Evolutionary conservation across 768 basidiomycete genomes (phyloP), one percentile per base, ranked within the genome.

Genomic region (Cyclocybe cylindracea): DNA sequence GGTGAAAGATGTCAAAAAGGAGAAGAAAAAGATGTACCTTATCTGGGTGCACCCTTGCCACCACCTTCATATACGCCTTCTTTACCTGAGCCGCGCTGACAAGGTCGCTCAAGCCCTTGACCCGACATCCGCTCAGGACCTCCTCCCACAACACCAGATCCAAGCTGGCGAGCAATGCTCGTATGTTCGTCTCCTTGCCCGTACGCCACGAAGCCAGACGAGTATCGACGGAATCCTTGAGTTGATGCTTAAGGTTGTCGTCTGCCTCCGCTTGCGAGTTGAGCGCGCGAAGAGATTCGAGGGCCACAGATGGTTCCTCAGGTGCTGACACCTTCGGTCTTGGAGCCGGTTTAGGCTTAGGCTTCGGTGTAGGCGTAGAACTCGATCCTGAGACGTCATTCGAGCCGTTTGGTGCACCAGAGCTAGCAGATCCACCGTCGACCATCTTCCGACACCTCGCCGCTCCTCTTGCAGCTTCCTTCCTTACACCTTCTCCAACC

Each of bases 1-100:
- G n/a, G 29, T 13, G 13, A 7, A n/a, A 35, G 0, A 31, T 10
- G 50, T 14, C 14, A 39, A 11, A 24, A 50, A 54, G n/a, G n/a
- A n/a, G n/a, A n/a, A n/a, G n/a, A n/a, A n/a, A n/a, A n/a, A 14
- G 35, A 64, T 79, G 41, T 58, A 94, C 94, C 84, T 98, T 99
- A 67, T 99, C 96, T n/a, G 97, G 96, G 78, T 99, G 97, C 33
- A 98, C 74, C 68, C 86, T 87, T 19, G 85, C 91, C 62, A 98
- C 96, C 36, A 92, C 91, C 69, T 86, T 86, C 66, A 90, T 87
- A 70, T 99, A 98, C 62, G 82, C 76, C 35, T 90, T 82, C 78
- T 98, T 99, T 59, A 98, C 90, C 73, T 95, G 92, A 16, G 79
- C 79, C 9, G 83, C 75, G 36, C 78, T 86, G 36, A 98, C 86